These are phyloP conservation scores for Trichosporon ovoides DNA, from an alignment of 1,284 basidiomycete species.

Conservation along the genomic window DNA sequence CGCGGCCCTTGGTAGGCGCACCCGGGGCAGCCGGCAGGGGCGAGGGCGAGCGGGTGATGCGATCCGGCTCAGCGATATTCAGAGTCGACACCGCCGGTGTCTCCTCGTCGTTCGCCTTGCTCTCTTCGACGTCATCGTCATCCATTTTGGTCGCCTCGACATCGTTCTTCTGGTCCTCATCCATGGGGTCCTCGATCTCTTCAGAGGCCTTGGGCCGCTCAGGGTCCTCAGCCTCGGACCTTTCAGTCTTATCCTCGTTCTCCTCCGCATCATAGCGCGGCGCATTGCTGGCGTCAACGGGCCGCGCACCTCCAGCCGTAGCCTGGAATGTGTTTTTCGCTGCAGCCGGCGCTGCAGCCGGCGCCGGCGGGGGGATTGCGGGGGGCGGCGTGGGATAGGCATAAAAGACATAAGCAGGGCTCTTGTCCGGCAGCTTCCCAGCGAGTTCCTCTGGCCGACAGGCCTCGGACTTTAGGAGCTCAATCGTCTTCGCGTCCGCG, in stretches of 20 bases:
- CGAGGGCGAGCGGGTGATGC: slow-evolving; percentile 10
- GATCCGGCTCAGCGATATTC: slow-evolving; percentile 11
- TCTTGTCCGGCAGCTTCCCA: slow-evolving; percentile 41
- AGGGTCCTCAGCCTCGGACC: slow-evolving; percentile 11
- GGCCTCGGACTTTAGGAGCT: slow-evolving; percentile 37
- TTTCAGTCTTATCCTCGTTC: neutral
- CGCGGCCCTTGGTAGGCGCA: slow-evolving; percentile 33
- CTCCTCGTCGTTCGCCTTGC: slow-evolving; percentile 9
- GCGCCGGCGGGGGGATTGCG: slow-evolving; percentile 21
- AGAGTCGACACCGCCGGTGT: slow-evolving; percentile 11
- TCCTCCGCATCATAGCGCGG: slow-evolving; percentile 17
- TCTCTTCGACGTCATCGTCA: slow-evolving; percentile 9
- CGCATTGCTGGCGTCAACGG: slow-evolving; percentile 20
- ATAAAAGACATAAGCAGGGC: slow-evolving; percentile 61
- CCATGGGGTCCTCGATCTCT: slow-evolving; percentile 15
- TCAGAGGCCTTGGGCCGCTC: slow-evolving; percentile 9
- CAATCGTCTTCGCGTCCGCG: slow-evolving; percentile 28
- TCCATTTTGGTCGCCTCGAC: slow-evolving; percentile 11
- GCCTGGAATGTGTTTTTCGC: slow-evolving; percentile 42
- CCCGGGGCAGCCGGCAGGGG: neutral
- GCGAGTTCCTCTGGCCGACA: slow-evolving; percentile 50
- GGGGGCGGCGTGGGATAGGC: slow-evolving; percentile 57
- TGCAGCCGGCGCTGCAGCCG: slow-evolving; percentile 10
- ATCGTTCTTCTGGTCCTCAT: neutral
- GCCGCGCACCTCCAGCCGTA: slow-evolving; percentile 34